Evolutionary conservation across 78 protist species (phyloP), one percentile per base, ranked within the genome.

Genomic region (Dictyostelium firmibasis): DNA sequence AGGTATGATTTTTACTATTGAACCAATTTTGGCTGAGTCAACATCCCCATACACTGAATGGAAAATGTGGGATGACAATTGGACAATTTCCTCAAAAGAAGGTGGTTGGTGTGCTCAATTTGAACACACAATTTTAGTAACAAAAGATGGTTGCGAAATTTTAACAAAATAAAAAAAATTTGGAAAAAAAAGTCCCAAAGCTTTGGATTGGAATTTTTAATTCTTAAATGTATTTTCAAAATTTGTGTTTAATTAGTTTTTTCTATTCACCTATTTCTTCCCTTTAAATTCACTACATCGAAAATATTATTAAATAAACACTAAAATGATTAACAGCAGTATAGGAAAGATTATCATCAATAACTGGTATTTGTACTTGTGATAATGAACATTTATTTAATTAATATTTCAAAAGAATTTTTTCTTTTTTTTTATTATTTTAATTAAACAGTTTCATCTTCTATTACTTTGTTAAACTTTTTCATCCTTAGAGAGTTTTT

Each of bases 61-160:
- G 87, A 60, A 67, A 35, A 10, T 67, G 50, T 98, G 99, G 99
- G 95, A 88, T 38, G 99, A 99, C 62, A 93, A 81, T 10, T 99
- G 99, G 99, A 99, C 99, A 20, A 38, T 91, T 31, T 41, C 62
- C 23, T 97, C 99, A 57, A 43, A 4, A 47, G 99, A 98, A 75
- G 99, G 99, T 43, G 94, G 96, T 50, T 95, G 98, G 27, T 84
- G 98, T 1, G 99, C 99, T 9, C 99, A 98, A 93, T 99, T 98
- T 89, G 99, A 99, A 92, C 99, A 99, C 95, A 99, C 99, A 23
- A 20, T 99, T 31, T 86, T 98, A 44, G 91, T 99, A 25, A 98
- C 99, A 1, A 97, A 97, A 29, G 38, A 33, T 35, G 99, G 99
- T 13, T 91, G 38, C 20, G 98, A 97, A 57, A 88, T 97, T 31